Conservation (phyloP, 495 filamentous ascomycete genomes). For the Cenococcum geophilum region DNA sequence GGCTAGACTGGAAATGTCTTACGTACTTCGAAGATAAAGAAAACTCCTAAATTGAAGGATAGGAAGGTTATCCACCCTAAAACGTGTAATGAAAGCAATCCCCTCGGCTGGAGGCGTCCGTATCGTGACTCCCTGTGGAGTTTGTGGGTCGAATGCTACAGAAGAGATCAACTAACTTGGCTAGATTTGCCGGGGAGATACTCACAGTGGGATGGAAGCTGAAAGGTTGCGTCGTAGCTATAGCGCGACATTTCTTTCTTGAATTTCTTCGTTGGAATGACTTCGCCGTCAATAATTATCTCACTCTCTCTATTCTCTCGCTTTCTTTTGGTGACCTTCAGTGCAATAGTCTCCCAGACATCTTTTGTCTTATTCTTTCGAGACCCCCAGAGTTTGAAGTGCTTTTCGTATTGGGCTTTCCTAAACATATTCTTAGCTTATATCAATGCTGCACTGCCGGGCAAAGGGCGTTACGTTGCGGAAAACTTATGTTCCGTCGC, state of each 20-base stretch:
- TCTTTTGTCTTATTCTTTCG: slow-evolving; percentile 6
- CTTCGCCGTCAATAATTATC: background rate
- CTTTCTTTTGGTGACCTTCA: slow-evolving; percentile 8
- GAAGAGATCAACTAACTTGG: background rate
- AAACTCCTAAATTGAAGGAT: too few relatives aligned
- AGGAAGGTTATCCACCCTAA: too few relatives aligned
- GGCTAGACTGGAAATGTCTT: too few relatives aligned
- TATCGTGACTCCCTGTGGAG: background rate
- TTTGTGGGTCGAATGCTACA: slow-evolving; percentile 7
- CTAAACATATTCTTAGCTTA: slow-evolving; percentile 1
- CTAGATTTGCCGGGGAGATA: background rate
- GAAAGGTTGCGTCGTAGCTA: slow-evolving; percentile 4
- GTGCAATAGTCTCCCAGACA: background rate
- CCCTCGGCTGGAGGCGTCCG: background rate
- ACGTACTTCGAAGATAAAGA: too few relatives aligned
- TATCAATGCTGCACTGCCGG: background rate
- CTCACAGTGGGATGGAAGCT: slow-evolving; percentile 1
- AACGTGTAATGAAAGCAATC: too few relatives aligned
- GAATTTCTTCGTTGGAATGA: slow-evolving; percentile 1
- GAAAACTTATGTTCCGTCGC: background rate
- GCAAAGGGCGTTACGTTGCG: background rate
- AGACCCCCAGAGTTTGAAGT: slow-evolving; percentile 5
- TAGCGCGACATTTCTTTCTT: slow-evolving; percentile 8
- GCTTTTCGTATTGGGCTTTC: slow-evolving; percentile 9
- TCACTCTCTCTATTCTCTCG: slow-evolving; percentile 8